Percentiles rank a stretch among this genome's conserved stretches.
Conservation (phyloP, 768 basidiomycete species). For the Podaxis carcinomalis region DNA sequence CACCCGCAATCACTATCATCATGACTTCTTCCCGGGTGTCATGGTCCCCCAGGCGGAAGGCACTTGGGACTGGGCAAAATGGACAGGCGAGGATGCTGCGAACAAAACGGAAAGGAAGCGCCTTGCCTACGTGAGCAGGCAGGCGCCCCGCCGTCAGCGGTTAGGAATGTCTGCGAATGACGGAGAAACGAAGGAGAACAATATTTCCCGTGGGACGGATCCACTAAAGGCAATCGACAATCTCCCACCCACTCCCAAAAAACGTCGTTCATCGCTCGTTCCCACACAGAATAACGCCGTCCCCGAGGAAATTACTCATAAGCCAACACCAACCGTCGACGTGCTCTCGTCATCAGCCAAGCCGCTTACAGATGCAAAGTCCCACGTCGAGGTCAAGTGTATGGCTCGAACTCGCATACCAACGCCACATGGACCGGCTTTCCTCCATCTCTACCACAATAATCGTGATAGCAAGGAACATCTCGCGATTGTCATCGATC, state of each 20-base stretch:
- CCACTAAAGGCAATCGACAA: conserved; percentile 35
- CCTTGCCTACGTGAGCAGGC: conserved; percentile 65
- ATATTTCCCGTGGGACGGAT: conserved; percentile 31
- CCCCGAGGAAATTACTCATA: conserved; percentile 21
- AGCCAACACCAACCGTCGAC: conserved; percentile 17
- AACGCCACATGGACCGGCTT: conserved; percentile 89
- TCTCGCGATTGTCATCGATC: conserved; percentile 90
- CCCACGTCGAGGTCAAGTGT: conserved; percentile 64
- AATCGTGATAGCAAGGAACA: conserved; percentile 92
- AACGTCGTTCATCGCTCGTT: conserved; percentile 33
- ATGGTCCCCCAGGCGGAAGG: conserved; percentile 48
- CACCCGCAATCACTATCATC: conserved; percentile 83
- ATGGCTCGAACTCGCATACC: conserved; percentile 98
- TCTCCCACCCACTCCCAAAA: conserved; percentile 34
- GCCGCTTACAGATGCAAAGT: conserved; percentile 26
- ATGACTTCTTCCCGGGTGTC: conserved; percentile 68
- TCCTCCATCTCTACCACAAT: conserved; percentile 94
- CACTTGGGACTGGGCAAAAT: conserved; percentile 57
- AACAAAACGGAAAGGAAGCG: conserved; percentile 38
- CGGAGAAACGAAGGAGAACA: conserved; percentile 51
- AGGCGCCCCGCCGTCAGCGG: conserved; percentile 68
- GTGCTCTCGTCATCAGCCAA: conserved; percentile 17
- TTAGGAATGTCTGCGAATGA: conserved; percentile 27
- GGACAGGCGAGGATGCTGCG: conserved; percentile 37
- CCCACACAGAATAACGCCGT: conserved; percentile 13